Conservation (phyloP, 75 land plant genomes). For the Selaginella moellendorffii region DNA sequence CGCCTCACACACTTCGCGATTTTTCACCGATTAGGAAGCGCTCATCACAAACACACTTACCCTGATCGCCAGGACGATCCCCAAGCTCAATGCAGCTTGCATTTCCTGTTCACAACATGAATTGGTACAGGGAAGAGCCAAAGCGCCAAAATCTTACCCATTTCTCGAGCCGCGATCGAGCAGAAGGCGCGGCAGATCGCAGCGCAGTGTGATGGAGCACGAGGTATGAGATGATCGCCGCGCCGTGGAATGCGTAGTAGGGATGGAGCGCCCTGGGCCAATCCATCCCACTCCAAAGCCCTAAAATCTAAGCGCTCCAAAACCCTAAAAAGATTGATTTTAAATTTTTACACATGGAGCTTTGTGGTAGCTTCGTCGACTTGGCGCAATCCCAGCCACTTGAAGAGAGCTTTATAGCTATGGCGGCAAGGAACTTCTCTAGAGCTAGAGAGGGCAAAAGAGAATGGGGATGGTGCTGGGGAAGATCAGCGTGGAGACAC, state of each 20-base stretch:
- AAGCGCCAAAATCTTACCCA: not conserved
- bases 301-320: too few relatives aligned
- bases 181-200: not conserved
- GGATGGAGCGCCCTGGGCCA: not conserved
- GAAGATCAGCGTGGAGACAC: slow-evolving; percentile 62
- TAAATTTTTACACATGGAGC: too few relatives aligned
- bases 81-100: not conserved
- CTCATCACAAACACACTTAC: not conserved
- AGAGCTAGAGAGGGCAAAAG: too few relatives aligned
- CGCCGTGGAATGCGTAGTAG: not conserved
- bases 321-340: too few relatives aligned
- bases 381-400: too few relatives aligned
- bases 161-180: not conserved
- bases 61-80: not conserved
- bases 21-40: not conserved
- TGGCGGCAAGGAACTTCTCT: too few relatives aligned
- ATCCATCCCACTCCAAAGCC: too few relatives aligned
- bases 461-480: slow-evolving; percentile 37
- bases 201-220: not conserved
- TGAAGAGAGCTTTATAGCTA: too few relatives aligned
- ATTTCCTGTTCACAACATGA: not conserved
- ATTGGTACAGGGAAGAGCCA: not conserved
- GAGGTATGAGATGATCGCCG: not conserved
- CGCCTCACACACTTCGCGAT: not conserved
- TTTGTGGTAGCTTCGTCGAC: too few relatives aligned